Evolutionary conservation across 2,329 filamentous ascomycete genomes (phyloP).

Genomic region (Corniculantispora saksenae): DNA sequence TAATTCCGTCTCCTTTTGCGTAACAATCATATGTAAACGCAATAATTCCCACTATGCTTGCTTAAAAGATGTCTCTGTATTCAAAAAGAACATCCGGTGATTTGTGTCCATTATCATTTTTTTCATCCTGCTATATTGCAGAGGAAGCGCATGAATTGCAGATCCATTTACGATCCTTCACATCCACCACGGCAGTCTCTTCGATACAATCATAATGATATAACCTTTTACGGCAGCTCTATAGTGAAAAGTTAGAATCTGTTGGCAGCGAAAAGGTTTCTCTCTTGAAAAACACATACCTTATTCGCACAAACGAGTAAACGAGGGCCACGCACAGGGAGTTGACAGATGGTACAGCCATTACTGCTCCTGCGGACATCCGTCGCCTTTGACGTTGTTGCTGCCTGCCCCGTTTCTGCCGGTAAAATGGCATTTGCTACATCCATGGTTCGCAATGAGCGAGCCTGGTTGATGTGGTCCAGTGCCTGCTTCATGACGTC

Average conservation of each 20-base stretch:
- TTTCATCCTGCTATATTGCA: background rate
- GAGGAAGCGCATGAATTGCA: conserved; percentile 44
- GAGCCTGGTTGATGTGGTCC: conserved; percentile 43
- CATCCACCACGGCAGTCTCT: conserved; percentile 36
- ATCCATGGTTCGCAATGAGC: conserved; percentile 26
- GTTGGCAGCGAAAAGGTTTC: background rate
- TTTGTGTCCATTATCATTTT: background rate
- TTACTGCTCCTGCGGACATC: conserved; percentile 44
- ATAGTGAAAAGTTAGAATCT: conserved; percentile 20
- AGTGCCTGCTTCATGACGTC: conserved; percentile 45
- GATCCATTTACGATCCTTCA: conserved; percentile 41
- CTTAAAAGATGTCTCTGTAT: background rate
- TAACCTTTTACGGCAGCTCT: conserved; percentile 46
- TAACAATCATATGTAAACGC: background rate
- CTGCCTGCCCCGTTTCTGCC: background rate
- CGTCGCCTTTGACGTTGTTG: conserved; percentile 31
- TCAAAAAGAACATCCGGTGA: background rate
- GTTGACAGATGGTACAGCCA: conserved; percentile 50
- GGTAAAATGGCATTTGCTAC: conserved; percentile 4
- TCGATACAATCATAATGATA: conserved; percentile 52
- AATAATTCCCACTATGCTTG: background rate
- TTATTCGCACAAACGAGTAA: conserved; percentile 53
- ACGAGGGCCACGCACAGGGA: conserved; percentile 48
- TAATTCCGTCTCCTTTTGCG: background rate
- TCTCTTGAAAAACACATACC: conserved; percentile 37